Conservation (phyloP, 2,329 filamentous ascomycete species). For the Salinomyces thailandicus region DNA sequence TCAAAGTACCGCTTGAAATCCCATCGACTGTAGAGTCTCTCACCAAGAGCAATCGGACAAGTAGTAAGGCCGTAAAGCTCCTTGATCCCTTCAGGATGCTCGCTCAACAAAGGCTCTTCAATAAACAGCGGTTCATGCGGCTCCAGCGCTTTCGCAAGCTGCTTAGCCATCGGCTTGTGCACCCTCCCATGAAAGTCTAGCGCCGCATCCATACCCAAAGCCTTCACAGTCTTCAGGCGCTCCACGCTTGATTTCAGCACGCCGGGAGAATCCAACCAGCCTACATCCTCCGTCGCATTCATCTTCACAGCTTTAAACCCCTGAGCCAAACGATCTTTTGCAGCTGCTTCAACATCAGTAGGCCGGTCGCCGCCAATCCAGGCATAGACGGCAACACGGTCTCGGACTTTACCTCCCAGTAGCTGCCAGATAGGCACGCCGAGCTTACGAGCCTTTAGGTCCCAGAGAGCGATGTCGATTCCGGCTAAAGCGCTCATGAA, state of each 20-base stretch:
- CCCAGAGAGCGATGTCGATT: conserved; percentile 72
- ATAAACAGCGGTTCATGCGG: conserved; percentile 64
- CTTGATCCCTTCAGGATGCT: conserved; percentile 57
- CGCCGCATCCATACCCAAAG: conserved; percentile 59
- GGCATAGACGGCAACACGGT: conserved; percentile 61
- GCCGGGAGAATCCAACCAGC: conserved; percentile 63
- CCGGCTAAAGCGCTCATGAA: conserved; percentile 71
- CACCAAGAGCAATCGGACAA: conserved; percentile 60
- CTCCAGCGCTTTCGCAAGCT: conserved; percentile 56
- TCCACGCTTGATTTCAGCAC: conserved; percentile 54
- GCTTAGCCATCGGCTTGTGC: conserved; percentile 73
- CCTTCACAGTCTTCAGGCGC: conserved; percentile 57
- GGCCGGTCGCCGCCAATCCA: conserved; percentile 72
- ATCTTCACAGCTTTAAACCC: conserved; percentile 63
- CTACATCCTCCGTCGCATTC: conserved; percentile 67
- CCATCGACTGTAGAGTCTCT: conserved; percentile 62
- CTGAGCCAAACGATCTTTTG: conserved; percentile 46
- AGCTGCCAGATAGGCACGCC: conserved; percentile 26
- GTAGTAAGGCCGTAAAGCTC: conserved; percentile 47
- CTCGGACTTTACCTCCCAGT: conserved; percentile 61
- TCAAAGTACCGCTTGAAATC: conserved; percentile 64
- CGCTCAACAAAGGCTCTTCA: conserved; percentile 61
- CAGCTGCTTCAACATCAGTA: conserved; percentile 47
- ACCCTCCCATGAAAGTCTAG: conserved; percentile 70
- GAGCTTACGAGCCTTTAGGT: conserved; percentile 46